A percentile compares a stretch with the other conserved stretches of the same genome.
Conservation (phyloP, 2,329 filamentous ascomycete genomes). For the Helicocarpus griseus region DNA sequence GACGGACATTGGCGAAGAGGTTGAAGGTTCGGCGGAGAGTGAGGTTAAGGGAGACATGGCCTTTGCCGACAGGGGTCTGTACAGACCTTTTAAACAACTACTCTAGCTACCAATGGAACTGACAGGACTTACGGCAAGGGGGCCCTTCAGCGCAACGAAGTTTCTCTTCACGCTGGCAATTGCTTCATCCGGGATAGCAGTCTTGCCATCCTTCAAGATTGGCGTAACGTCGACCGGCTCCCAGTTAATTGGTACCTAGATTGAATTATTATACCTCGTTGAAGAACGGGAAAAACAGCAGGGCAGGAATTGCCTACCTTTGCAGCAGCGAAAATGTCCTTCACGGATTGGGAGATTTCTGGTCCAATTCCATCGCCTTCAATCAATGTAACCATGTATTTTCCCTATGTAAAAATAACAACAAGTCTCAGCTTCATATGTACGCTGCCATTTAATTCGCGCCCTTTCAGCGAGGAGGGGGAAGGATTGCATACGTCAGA, state of each 20-base stretch:
- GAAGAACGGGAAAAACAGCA: neutral
- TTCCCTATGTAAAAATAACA: slow-evolving; percentile 51
- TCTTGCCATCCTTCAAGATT: slow-evolving; percentile 87
- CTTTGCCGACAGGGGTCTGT: slow-evolving; percentile 91
- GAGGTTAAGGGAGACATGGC: slow-evolving; percentile 96
- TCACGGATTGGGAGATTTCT: slow-evolving; percentile 94
- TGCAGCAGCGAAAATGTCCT: slow-evolving; percentile 95
- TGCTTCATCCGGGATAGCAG: slow-evolving; percentile 82
- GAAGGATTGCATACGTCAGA: slow-evolving; percentile 57
- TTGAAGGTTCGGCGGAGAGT: slow-evolving; percentile 99
- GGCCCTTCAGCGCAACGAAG: slow-evolving; percentile 96
- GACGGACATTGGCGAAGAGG: slow-evolving; percentile 97
- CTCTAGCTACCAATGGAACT: neutral
- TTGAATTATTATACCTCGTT: slow-evolving; percentile 14
- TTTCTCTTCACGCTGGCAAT: slow-evolving; percentile 91
- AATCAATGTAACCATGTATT: slow-evolving; percentile 92
- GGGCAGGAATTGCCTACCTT: slow-evolving; percentile 50
- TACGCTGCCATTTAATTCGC: neutral
- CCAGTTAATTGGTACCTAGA: slow-evolving; percentile 86
- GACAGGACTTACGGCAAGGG: slow-evolving; percentile 64
- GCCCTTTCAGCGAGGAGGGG: neutral
- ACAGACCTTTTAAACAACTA: slow-evolving; percentile 1
- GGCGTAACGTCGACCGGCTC: slow-evolving; percentile 95
- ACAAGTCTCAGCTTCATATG: neutral
- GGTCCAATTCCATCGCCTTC: slow-evolving; percentile 98